phyloP scores from a whole-genome alignment of 2,329 filamentous ascomycete species.

The Talaromyces atroroseus region DNA sequence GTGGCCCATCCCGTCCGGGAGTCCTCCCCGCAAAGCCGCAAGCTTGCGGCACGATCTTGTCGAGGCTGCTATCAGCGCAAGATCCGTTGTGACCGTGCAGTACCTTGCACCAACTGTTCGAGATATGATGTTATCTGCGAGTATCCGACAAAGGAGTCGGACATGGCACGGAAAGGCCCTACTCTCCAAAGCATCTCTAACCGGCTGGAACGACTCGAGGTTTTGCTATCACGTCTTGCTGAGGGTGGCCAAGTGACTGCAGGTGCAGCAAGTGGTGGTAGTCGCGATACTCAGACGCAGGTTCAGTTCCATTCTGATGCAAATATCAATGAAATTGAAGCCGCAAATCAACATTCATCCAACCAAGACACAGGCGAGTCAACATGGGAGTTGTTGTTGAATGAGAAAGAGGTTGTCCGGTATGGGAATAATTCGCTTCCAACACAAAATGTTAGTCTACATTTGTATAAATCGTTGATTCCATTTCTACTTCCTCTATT shows the following conservation, averaged over 20 bases:
- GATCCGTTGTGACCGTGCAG: conserved; percentile 23
- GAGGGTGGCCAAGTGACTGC: conserved; percentile 2
- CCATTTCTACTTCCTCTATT: neutral
- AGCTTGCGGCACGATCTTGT: conserved; percentile 15
- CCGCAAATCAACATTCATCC: neutral
- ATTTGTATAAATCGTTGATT: neutral
- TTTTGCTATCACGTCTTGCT: conserved; percentile 11
- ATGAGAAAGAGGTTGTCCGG: conserved; percentile 2
- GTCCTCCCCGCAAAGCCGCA: conserved; percentile 3
- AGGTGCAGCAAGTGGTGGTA: neutral
- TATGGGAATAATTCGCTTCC: conserved; percentile 8
- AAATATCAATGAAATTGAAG: neutral
- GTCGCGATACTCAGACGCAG: neutral
- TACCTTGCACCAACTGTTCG: conserved; percentile 24
- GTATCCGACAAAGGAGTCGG: conserved; percentile 16
- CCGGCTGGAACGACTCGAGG: conserved; percentile 13
- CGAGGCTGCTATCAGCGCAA: conserved; percentile 23
- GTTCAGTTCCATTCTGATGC: neutral
- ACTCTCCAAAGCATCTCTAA: conserved; percentile 16
- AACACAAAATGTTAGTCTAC: conserved; percentile 4
- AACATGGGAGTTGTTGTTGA: conserved; percentile 15
- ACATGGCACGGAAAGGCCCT: conserved; percentile 9
- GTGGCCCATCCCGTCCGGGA: neutral
- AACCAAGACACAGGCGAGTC: conserved; percentile 1
- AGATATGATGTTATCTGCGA: conserved; percentile 13